Evolutionary conservation across 805 yeast species (phyloP).

Genomic region (Metschnikowia cerradonensis): DNA sequence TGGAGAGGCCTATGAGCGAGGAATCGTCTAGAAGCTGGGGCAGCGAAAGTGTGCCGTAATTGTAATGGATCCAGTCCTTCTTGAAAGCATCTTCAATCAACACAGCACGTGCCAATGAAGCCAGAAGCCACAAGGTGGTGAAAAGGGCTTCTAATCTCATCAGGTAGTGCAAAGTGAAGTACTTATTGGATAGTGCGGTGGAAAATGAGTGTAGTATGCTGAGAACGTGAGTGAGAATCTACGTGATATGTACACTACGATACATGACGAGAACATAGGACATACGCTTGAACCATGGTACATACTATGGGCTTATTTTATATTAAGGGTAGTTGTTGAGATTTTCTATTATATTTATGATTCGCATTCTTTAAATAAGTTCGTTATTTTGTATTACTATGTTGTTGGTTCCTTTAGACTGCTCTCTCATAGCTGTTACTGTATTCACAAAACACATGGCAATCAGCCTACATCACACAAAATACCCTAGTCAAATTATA

Average conservation of each 20-base stretch:
- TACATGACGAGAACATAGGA: no score
- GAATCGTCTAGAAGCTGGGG: conserved; percentile 15
- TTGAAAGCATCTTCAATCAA: conserved; percentile 51
- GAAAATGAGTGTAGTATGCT: background rate
- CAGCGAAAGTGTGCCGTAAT: conserved; percentile 36
- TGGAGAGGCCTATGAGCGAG: conserved; percentile 22
- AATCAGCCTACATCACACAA: no score
- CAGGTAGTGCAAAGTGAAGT: background rate
- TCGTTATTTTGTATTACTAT: no score
- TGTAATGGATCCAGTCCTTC: conserved; percentile 51
- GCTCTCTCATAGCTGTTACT: no score
- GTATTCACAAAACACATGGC: no score
- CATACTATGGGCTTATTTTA: no score
- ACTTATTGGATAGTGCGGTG: background rate
- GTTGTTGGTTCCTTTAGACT: no score
- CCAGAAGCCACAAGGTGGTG: conserved; percentile 4
- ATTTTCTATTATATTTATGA: no score
- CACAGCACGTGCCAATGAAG: conserved; percentile 12
- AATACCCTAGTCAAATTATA: no score
- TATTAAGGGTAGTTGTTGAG: no score
- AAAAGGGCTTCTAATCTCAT: conserved; percentile 3
- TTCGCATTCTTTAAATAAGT: no score
- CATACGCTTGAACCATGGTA: no score
- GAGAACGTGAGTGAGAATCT: background rate
- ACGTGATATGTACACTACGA: background rate